These are phyloP conservation scores for Aspergillus brasiliensis DNA, from an alignment of 2,329 filamentous ascomycete genomes.

Conservation along the genomic window DNA sequence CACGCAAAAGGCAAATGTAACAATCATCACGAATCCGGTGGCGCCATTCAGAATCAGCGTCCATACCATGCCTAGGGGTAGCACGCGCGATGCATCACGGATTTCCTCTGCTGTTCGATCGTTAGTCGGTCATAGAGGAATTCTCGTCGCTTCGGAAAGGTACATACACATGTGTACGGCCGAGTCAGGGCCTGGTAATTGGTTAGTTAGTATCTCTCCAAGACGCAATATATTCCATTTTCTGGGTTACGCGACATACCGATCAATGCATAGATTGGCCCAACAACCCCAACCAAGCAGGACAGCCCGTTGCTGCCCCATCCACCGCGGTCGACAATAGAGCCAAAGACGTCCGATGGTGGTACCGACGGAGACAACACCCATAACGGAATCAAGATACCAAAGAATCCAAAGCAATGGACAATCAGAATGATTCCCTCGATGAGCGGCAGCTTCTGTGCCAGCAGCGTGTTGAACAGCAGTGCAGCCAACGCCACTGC, in stretches of 20 bases:
- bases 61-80: slow-evolving; percentile 53
- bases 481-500: slow-evolving; percentile 51
- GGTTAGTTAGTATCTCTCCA: not conserved
- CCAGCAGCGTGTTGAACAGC: slow-evolving; percentile 55
- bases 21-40: slow-evolving; percentile 50
- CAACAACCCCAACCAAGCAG: slow-evolving; percentile 41
- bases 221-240: too few relatives aligned
- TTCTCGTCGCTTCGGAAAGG: too few relatives aligned
- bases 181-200: slow-evolving; percentile 36
- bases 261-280: slow-evolving; percentile 28
- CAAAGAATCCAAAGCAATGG: slow-evolving; percentile 51
- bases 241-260: slow-evolving; percentile 13
- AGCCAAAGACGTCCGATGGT: slow-evolving; percentile 33
- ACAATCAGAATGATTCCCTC: slow-evolving; percentile 55
- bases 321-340: slow-evolving; percentile 40
- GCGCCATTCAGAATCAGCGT: slow-evolving; percentile 51
- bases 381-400: slow-evolving; percentile 42
- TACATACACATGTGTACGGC: slow-evolving; percentile 37
- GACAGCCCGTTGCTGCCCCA: slow-evolving; percentile 43
- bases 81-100: slow-evolving; percentile 49
- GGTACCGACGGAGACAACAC: slow-evolving; percentile 34
- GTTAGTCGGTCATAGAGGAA: not conserved
- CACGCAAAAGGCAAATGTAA: slow-evolving; percentile 49
- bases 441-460: slow-evolving; percentile 50
- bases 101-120: slow-evolving; percentile 52